These are phyloP conservation scores for Conidiobolus incongruus DNA, from an alignment of 371 early-diverging fungal genomes.

Conservation along the genomic window DNA sequence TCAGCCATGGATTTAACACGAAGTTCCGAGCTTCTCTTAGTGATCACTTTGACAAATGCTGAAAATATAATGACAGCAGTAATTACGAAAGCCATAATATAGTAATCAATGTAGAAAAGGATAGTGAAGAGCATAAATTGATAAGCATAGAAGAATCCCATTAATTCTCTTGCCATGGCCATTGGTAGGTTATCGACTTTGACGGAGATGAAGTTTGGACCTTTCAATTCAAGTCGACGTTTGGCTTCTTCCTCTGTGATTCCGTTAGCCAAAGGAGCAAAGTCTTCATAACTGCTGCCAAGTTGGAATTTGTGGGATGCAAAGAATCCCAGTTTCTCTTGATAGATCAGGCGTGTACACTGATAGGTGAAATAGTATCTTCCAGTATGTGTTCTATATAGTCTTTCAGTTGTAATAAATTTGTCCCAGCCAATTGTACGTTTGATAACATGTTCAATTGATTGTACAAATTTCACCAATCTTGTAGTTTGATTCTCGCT, in stretches of 20 bases:
- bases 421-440: slow-evolving; percentile 12
- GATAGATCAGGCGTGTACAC: slow-evolving; percentile 47
- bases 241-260: slow-evolving; percentile 26
- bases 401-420: slow-evolving; percentile 13
- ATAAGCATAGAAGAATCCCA: slow-evolving; percentile 27
- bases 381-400: slow-evolving; percentile 13
- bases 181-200: slow-evolving; percentile 23
- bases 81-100: slow-evolving; percentile 46
- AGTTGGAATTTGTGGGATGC: slow-evolving; percentile 18
- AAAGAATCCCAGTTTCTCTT: too few species aligned
- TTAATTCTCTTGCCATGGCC: slow-evolving; percentile 27
- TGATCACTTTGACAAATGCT: slow-evolving; percentile 38
- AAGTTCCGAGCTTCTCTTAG: slow-evolving; percentile 28
- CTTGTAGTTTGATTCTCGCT: slow-evolving; percentile 21
- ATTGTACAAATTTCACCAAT: slow-evolving; percentile 10
- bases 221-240: slow-evolving; percentile 28
- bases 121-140: slow-evolving; percentile 47
- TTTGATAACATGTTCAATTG: slow-evolving; percentile 10
- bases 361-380: slow-evolving; percentile 42
- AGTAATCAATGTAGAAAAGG: slow-evolving; percentile 50
- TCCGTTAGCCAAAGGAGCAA: slow-evolving; percentile 21
- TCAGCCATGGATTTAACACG: slow-evolving; percentile 43
- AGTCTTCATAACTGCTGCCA: slow-evolving; percentile 19
- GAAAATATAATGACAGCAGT: slow-evolving; percentile 40
- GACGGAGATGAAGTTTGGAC: slow-evolving; percentile 45